A percentile compares a stretch with the other conserved stretches of the same genome.
Evolutionary conservation across 2,329 filamentous ascomycete genomes (phyloP).

Genomic region (Monilinia fructicola): DNA sequence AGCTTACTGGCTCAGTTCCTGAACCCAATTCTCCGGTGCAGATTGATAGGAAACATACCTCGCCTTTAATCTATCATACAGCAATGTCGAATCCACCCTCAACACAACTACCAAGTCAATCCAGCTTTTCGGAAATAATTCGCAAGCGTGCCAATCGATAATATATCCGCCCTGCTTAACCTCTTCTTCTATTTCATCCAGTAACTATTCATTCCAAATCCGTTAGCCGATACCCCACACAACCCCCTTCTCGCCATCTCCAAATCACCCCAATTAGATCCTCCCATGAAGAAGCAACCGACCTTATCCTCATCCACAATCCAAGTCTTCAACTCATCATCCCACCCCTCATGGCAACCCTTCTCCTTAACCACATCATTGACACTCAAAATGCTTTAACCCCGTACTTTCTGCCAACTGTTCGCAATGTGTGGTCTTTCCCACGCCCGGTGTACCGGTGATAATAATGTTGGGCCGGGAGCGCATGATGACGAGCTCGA

Average conservation of each 20-base stretch:
- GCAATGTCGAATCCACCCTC: conserved; percentile 71
- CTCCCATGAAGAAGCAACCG: not conserved
- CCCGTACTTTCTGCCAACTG: conserved; percentile 73
- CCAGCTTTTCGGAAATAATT: conserved; percentile 89
- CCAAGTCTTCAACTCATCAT: conserved; percentile 82
- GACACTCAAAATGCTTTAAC: conserved; percentile 76
- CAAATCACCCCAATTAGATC: not conserved
- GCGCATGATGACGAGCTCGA: conserved; percentile 10
- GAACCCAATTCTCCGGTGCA: not conserved
- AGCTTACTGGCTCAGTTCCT: not conserved
- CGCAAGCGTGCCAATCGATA: conserved; percentile 98
- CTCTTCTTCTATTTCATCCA: conserved; percentile 86
- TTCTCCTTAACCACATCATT: conserved; percentile 91
- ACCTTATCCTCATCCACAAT: conserved; percentile 92
- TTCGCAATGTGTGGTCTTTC: conserved; percentile 92
- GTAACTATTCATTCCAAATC: conserved; percentile 53
- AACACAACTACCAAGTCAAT: conserved; percentile 94
- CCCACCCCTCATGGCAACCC: conserved; percentile 82
- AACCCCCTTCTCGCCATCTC: not conserved
- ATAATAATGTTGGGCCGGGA: conserved; percentile 81
- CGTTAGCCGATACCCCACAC: not conserved
- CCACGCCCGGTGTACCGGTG: conserved; percentile 92
- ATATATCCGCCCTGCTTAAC: conserved; percentile 77
- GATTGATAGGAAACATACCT: conserved; percentile 50
- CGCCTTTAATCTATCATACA: conserved; percentile 80